Evolutionary conservation across 768 basidiomycete species (phyloP), one percentile per base, ranked within the genome.

Genomic region (Auriculariales sp.): DNA sequence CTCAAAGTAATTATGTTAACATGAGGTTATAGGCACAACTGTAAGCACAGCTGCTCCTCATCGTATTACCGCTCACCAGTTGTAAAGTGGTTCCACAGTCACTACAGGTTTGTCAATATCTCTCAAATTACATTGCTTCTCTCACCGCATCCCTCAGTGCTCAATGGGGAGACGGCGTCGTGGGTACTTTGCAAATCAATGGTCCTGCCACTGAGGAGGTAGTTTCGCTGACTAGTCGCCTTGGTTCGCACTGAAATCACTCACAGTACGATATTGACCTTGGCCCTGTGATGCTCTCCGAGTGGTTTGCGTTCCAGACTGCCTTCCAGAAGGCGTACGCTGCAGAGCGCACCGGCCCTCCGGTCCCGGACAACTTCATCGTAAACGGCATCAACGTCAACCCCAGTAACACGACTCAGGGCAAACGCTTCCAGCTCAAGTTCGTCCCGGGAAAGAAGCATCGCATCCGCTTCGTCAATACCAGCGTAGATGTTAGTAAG

Each of bases 381-480:
- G 10, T 22, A 12, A 44, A 44, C 39, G 39, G 39, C 39, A 44
- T 25, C 19, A 44, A 44, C 39, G 39, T 25, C 4, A 24, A 5
- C 14, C 12, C 39, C 19, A 11, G 12, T 12, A 25, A 44, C 22
- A 7, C 22, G 39, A 44, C 39, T 25, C 12, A 24, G 22, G 39
- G 39, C 39, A 44, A 22, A 25, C 39, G 39, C 39, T 44, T 44
- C 39, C 22, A 44, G 39, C 9, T 42, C 19, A 51, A 39, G n/a
- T 46, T 51, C 31, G 33, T 32, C 22, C 45, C 42, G 14, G 50
- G 50, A 24, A 46, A 51, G 50, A 46, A 32, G 19, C 45, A 51
- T 27, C 50, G 50, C n/a, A 29, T 51, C 28, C 50, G 50, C 4
- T 32, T 46, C 44, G 35, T 51, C 44, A 51, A 51, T 45, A 31